Evolutionary conservation across 2,329 filamentous ascomycete genomes (phyloP), one percentile per base, ranked within the genome.

Genomic region (Fusarium palustre): DNA sequence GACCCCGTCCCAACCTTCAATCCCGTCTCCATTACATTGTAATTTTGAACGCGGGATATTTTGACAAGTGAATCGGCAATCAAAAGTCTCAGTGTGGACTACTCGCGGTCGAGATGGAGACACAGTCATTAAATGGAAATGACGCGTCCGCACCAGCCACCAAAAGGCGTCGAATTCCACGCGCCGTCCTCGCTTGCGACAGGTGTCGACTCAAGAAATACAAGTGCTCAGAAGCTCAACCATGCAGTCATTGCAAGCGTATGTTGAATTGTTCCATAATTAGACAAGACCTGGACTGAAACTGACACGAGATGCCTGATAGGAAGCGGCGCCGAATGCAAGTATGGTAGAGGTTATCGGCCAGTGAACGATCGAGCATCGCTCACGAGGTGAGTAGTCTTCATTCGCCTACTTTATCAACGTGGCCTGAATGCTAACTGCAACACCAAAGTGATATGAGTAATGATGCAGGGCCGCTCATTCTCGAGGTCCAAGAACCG

Each of bases 71-170:
- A 18, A 8, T 11, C 2, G 18, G 12, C 5, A 38, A n/a, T 11
- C 3, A n/a, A 20, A 6, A 3, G 3, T n/a, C 10, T 38, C 18
- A 38, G 5, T 4, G 1, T 12, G 5, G 2, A 38, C 18, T 5
- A 10, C 18, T 3, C 34, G 10, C 5, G 1, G 0, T 38, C 5
- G 3, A 12, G 3, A 59, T 59, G 48, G 48, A 59, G 10, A 25
- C 48, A 22, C 45, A 18, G n/a, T 10, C 36, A 38, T 0, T 0
- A 7, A n/a, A 22, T 10, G 45, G n/a, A 33, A 38, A 55, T 59
- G 76, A 59, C 48, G 48, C 48, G 39, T 38, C 48, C 6, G 55
- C 48, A 22, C 55, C 55, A 53, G 31, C 41, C 5, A 16, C 24
- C 12, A 59, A 59, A 39, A 39, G 48, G 20, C 47, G 47, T 18